Conservation (phyloP, 2,329 filamentous ascomycete genomes). For the Verticillium zaregamsianum region DNA sequence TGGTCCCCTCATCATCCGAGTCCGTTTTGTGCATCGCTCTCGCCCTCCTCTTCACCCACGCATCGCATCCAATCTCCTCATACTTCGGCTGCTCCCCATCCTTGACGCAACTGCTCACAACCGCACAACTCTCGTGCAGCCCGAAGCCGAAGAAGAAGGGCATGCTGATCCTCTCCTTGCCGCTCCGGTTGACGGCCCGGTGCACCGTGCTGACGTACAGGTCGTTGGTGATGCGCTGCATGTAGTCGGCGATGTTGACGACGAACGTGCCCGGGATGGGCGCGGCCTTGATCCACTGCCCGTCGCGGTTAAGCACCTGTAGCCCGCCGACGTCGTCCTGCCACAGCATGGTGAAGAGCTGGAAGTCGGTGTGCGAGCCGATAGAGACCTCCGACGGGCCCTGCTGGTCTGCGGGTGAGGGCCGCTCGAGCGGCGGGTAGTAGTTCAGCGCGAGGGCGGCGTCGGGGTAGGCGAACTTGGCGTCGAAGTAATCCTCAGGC, state of each 20-base stretch:
- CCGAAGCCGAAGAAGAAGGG: conserved; percentile 43
- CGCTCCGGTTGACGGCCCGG: conserved; percentile 36
- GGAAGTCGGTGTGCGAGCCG: conserved; percentile 50
- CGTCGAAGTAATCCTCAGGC: conserved; percentile 51
- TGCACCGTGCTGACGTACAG: conserved; percentile 45
- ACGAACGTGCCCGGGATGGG: conserved; percentile 39
- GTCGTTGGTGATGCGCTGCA: conserved; percentile 48
- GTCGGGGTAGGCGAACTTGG: conserved; percentile 47
- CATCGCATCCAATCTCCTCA: conserved; percentile 31
- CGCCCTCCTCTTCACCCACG: conserved; percentile 31
- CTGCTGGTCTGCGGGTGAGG: conserved; percentile 6
- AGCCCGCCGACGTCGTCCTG: conserved; percentile 38
- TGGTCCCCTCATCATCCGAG: conserved; percentile 3
- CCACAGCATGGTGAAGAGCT: conserved; percentile 44
- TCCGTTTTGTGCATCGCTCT: conserved; percentile 26
- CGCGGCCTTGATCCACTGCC: conserved; percentile 36
- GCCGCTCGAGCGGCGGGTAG: conserved; percentile 23
- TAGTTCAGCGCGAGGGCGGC: conserved; percentile 36
- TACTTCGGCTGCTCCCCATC: conserved; percentile 29
- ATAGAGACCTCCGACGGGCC: conserved; percentile 27
- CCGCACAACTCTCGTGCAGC: conserved; percentile 34
- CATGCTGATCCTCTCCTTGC: conserved; percentile 35
- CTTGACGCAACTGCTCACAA: conserved; percentile 31
- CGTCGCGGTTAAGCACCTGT: conserved; percentile 33
- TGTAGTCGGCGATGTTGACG: conserved; percentile 47